Evolutionary conservation across 371 early-diverging fungal species (phyloP).

Genomic region (Mortierella sp.): DNA sequence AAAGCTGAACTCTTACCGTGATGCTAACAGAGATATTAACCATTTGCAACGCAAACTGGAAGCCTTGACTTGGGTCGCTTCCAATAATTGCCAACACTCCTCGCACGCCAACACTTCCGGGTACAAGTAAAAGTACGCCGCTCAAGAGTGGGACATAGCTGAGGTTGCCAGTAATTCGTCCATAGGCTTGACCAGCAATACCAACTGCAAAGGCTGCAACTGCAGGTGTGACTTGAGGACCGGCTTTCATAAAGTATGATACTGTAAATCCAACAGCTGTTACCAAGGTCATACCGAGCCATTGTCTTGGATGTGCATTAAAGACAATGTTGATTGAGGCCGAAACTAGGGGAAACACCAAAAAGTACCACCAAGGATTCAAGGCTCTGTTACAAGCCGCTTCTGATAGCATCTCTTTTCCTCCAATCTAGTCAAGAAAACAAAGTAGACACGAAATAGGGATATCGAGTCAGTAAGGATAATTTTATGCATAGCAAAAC

Average conservation of each 20-base stretch:
- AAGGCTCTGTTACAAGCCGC: slow-evolving; percentile 29
- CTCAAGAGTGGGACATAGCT: slow-evolving; percentile 69
- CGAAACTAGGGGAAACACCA: slow-evolving; percentile 52
- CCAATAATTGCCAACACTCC: slow-evolving; percentile 51
- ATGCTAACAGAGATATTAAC: slow-evolving; percentile 66
- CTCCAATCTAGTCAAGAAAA: slow-evolving; percentile 17
- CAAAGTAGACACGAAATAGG: not conserved
- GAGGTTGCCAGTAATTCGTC: slow-evolving; percentile 66
- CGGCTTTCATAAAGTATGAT: slow-evolving; percentile 56
- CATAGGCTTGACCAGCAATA: slow-evolving; percentile 66
- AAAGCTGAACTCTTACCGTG: slow-evolving; percentile 59
- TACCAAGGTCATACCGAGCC: slow-evolving; percentile 51
- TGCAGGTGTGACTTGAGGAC: slow-evolving; percentile 58
- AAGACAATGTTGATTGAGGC: slow-evolving; percentile 58
- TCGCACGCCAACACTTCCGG: slow-evolving; percentile 67
- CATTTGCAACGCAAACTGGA: slow-evolving; percentile 65
- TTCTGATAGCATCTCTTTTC: not conserved
- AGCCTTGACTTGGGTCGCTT: slow-evolving; percentile 63
- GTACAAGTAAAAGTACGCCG: slow-evolving; percentile 71
- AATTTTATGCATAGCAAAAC: not conserved
- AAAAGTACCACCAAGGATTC: slow-evolving; percentile 47
- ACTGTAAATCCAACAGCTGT: slow-evolving; percentile 49
- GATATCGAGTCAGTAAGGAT: too few relatives aligned
- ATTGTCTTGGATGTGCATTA: slow-evolving; percentile 58
- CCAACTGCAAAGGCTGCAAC: slow-evolving; percentile 71